Evolutionary conservation across 2,329 filamentous ascomycete genomes (phyloP).

Genomic region (Cladobotryum protrusum): DNA sequence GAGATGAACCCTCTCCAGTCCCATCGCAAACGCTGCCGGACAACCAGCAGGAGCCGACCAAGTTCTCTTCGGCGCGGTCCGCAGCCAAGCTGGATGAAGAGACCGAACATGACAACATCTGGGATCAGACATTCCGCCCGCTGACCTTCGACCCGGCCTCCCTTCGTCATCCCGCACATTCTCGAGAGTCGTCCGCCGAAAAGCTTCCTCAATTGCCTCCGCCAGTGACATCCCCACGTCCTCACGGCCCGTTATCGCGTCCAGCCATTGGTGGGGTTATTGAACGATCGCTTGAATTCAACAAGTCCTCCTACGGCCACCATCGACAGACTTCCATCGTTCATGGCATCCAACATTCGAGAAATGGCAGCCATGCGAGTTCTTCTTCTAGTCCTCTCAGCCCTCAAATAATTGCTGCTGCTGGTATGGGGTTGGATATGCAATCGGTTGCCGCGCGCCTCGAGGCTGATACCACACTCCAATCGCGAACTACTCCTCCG

Average conservation of each 20-base stretch:
- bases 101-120: constrained; percentile 43
- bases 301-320: constrained; percentile 66
- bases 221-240: constrained; percentile 30
- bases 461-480: constrained; percentile 36
- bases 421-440: constrained; percentile 50
- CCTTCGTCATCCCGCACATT: constrained; percentile 42
- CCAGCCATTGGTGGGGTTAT: constrained; percentile 35
- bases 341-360: constrained; percentile 86
- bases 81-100: constrained; percentile 46
- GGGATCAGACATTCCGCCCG: constrained; percentile 48
- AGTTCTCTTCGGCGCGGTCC: constrained; percentile 33
- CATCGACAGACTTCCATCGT: constrained; percentile 96
- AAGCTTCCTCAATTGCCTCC: constrained; percentile 35
- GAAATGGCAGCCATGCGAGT: constrained; percentile 82
- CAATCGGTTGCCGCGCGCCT: constrained; percentile 37
- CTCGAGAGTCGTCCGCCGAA: constrained; percentile 53
- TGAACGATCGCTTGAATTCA: constrained; percentile 50
- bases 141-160: constrained; percentile 33
- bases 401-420: constrained; percentile 74
- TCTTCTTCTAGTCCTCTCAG: constrained; percentile 78
- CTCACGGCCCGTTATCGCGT: constrained; percentile 37
- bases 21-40: constrained; percentile 55
- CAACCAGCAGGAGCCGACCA: constrained; percentile 45
- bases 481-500: constrained; percentile 40
- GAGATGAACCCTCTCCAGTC: constrained; percentile 31